These are phyloP conservation scores for Agastache rugosa DNA, from an alignment of 257 asterid genomes.

Conservation along the genomic window DNA sequence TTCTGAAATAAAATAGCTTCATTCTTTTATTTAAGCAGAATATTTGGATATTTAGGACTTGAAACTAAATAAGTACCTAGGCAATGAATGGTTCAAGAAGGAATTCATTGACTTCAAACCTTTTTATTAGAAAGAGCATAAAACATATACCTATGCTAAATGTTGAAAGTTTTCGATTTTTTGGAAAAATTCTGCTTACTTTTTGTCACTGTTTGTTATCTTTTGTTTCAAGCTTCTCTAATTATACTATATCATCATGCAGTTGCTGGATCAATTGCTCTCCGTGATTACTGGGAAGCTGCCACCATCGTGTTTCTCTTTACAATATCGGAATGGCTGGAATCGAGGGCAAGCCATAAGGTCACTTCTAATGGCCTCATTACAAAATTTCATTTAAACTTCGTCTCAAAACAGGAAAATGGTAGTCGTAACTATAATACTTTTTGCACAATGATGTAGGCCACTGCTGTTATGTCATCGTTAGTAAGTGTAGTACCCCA, in stretches of 20 bases:
- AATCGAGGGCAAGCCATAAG: constrained; percentile 86
- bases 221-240: not conserved
- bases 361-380: constrained; percentile 36
- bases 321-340: constrained; percentile 85
- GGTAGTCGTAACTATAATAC: not conserved
- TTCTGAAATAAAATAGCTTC: too few relatives aligned
- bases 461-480: constrained; percentile 73
- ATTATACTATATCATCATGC: constrained; percentile 25
- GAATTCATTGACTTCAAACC: too few relatives aligned
- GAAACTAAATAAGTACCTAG: too few relatives aligned
- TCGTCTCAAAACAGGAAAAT: not conserved
- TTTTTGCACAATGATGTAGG: constrained; percentile 34
- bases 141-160: not conserved
- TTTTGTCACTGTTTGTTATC: not conserved
- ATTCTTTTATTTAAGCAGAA: too few relatives aligned
- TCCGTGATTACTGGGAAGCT: constrained; percentile 90
- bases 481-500: constrained; percentile 79
- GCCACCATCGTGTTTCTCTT: constrained; percentile 83
- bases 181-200: not conserved
- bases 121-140: not conserved
- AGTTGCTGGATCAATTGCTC: constrained; percentile 81
- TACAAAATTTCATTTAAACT: not conserved
- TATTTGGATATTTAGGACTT: too few relatives aligned
- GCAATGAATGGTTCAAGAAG: too few relatives aligned
- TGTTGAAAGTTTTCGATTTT: not conserved